phyloP scores from a whole-genome alignment of 441 rosid genomes.

The Aquilaria agallochum region DNA sequence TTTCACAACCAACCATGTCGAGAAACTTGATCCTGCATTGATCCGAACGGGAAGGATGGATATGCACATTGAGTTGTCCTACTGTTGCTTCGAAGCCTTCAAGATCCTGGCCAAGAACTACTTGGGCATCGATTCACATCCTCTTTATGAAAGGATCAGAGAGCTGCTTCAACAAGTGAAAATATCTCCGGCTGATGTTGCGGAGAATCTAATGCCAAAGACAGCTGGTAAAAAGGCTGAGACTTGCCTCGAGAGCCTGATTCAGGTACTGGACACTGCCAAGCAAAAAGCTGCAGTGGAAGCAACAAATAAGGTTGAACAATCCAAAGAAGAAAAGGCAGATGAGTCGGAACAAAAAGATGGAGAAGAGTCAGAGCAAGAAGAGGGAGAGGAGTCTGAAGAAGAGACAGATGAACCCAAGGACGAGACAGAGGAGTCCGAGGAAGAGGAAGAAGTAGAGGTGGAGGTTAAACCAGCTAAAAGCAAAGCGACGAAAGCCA shows the following conservation, averaged over 20 bases:
- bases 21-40: slow-evolving; percentile 14
- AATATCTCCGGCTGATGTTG: slow-evolving; percentile 10
- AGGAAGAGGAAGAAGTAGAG: neutral
- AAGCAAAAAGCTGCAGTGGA: neutral
- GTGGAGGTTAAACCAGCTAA: neutral
- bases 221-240: neutral
- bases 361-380: neutral
- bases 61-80: slow-evolving; percentile 12
- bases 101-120: slow-evolving; percentile 13
- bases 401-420: neutral
- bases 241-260: slow-evolving; percentile 4
- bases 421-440: neutral
- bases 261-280: neutral
- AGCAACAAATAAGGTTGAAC: neutral
- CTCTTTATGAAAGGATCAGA: neutral
- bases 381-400: neutral
- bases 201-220: slow-evolving; percentile 10
- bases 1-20: slow-evolving; percentile 12
- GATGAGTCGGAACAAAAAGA: neutral
- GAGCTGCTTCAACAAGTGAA: neutral
- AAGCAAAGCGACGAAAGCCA: no score
- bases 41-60: slow-evolving; percentile 14
- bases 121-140: slow-evolving; percentile 12
- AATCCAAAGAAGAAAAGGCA: neutral
- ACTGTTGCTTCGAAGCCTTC: slow-evolving; percentile 17